Evolutionary conservation across 257 asterid species (phyloP).

Genomic region (Solanum arcanum): DNA sequence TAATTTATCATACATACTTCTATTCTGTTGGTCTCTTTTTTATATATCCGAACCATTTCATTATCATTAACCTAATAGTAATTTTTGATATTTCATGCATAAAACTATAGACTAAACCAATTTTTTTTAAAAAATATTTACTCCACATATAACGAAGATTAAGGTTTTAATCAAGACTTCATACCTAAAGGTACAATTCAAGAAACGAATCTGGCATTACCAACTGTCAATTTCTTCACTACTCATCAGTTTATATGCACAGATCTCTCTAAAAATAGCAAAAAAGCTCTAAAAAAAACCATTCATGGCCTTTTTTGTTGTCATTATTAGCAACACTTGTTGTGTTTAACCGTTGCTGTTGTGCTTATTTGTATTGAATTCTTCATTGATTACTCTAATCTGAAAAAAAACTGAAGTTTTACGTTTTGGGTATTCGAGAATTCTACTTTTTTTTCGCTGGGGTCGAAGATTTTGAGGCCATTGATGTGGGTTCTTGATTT

Average conservation of each 20-base stretch:
- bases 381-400: background rate
- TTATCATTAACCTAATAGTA: background rate
- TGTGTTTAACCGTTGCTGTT: background rate
- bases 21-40: background rate
- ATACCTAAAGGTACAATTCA: background rate
- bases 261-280: background rate
- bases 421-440: background rate
- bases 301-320: background rate
- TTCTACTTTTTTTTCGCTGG: background rate
- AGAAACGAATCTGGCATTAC: conserved; percentile 12
- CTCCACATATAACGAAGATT: background rate
- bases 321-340: background rate
- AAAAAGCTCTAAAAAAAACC: conserved; percentile 1
- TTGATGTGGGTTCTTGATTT: background rate
- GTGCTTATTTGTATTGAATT: background rate
- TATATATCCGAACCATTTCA: background rate
- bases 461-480: background rate
- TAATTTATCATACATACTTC: background rate
- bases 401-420: background rate
- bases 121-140: background rate
- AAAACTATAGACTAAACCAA: background rate
- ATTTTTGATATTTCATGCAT: background rate
- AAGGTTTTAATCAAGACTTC: background rate
- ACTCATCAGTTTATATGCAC: background rate
- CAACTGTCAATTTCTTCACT: background rate